phyloP scores from a whole-genome alignment of 164 flowering plant genomes.

The Liriodendron chinense region DNA sequence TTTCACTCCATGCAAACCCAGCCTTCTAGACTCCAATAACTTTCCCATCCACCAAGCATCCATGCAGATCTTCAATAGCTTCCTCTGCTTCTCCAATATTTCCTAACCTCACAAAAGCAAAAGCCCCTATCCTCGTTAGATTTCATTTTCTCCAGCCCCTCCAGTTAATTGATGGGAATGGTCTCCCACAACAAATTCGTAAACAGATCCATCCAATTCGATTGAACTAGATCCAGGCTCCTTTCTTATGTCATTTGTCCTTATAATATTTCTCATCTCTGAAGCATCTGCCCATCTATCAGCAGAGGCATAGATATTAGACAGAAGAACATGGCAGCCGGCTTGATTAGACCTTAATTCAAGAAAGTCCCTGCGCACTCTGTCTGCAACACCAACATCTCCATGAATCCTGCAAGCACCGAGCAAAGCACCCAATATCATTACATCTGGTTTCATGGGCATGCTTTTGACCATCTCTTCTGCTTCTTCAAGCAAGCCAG shows the following conservation, averaged over 20 bases:
- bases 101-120: no score
- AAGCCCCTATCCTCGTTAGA: no score
- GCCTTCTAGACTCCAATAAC: no score
- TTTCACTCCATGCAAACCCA: no score
- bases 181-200: conserved; percentile 13
- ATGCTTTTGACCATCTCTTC: conserved; percentile 19
- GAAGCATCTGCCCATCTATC: conserved; percentile 27
- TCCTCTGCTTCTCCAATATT: no score
- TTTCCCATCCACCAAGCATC: no score
- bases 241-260: conserved; percentile 17
- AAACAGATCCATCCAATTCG: conserved; percentile 11
- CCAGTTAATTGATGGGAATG: background rate
- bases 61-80: no score
- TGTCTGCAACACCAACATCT: conserved; percentile 14
- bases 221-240: conserved; percentile 24
- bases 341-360: conserved; percentile 15
- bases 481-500: conserved; percentile 29
- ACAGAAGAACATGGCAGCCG: conserved; percentile 30
- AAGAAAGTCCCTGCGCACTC: conserved; percentile 16
- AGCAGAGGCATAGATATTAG: conserved; percentile 27
- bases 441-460: conserved; percentile 30
- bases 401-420: conserved; percentile 35
- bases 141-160: background rate
- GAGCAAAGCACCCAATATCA: conserved; percentile 27
- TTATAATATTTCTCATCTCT: conserved; percentile 15